Base-by-base conservation (phyloP, 2,329 filamentous ascomycete genomes). In the Capronia epimyces region DNA sequence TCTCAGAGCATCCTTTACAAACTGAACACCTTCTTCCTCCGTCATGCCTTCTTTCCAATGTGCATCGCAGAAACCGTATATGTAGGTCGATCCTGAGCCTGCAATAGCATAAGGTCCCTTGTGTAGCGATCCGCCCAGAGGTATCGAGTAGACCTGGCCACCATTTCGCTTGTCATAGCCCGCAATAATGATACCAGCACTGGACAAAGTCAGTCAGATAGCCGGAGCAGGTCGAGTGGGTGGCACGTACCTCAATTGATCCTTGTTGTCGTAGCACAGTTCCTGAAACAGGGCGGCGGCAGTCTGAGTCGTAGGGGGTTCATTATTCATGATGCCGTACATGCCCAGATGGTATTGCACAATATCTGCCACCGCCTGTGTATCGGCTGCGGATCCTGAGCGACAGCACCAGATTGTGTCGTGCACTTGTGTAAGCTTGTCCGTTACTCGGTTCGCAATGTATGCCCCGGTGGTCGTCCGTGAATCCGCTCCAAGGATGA, bases 371-470 rank as follows among this genome's bases (percentile, higher is more conserved):
- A 98, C 89, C 43, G 93, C 93, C 73, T 98, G 93, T 53, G 93
- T 98, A 68, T 98, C 93, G 61, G 93, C 93, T 25, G 93, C 93
- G 21, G 93, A 98, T 45, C 93, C 93, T 55, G 93, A 97, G 66
- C 93, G 86, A 76, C 93, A 98, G 77, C 93, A 98, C 93, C 93
- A 98, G 73, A 98, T 97, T 53, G 91, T 97, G 72, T 98, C 93
- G 75, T 95, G 87, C 55, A 98, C 91, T 77, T 90, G 87, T 65
- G 93, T 98, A 69, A 98, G 83, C 79, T 98, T 98, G 80, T 98
- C 93, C 59, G 93, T 98, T 60, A 98, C 93, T 78, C 93, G 86
- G 74, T 98, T 98, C 64, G 93, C 93, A 67, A 98, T 97, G 79
- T 97, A 98, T 63, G 91, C 84, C 65, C 93, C 93, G 49, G 91